phyloP scores from a whole-genome alignment of 768 basidiomycete species.

The Suillus tomentosus region DNA sequence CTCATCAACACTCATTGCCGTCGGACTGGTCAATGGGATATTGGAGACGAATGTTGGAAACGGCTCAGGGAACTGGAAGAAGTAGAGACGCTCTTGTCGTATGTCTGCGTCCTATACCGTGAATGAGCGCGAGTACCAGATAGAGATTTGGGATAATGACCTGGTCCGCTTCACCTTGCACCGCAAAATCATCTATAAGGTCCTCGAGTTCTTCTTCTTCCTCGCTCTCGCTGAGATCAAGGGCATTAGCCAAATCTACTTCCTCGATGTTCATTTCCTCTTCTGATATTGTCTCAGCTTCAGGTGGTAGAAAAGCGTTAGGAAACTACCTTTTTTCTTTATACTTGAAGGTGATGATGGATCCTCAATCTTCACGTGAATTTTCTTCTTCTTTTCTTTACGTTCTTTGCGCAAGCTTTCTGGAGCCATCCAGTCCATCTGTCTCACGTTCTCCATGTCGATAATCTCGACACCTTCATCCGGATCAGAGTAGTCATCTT shows the following conservation, averaged over 20 bases:
- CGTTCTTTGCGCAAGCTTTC: conserved; percentile 64
- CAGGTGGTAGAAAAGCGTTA: not conserved
- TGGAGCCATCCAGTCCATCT: conserved; percentile 90
- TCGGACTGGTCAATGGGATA: conserved; percentile 30
- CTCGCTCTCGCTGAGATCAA: conserved; percentile 74
- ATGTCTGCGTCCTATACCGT: conserved; percentile 45
- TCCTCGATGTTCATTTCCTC: conserved; percentile 35
- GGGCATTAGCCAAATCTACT: conserved; percentile 56
- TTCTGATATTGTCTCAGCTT: not conserved
- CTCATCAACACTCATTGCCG: conserved; percentile 38
- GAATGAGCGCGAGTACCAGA: not conserved
- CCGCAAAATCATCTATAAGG: conserved; percentile 69
- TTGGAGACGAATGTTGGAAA: conserved; percentile 72
- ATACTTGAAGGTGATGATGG: conserved; percentile 22
- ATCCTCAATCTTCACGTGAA: conserved; percentile 51
- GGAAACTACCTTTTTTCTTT: conserved; percentile 36
- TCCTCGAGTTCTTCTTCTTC: conserved; percentile 81
- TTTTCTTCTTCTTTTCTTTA: conserved; percentile 37
- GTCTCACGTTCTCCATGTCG: conserved; percentile 74
- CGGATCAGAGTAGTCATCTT: conserved; percentile 80
- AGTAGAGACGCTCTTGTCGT: conserved; percentile 71
- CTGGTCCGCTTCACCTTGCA: conserved; percentile 40
- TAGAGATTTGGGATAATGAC: conserved; percentile 29
- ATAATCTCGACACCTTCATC: conserved; percentile 88
- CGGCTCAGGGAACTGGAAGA: conserved; percentile 88